phyloP scores from a whole-genome alignment of 441 rosid species.

The Sinapis alba region DNA sequence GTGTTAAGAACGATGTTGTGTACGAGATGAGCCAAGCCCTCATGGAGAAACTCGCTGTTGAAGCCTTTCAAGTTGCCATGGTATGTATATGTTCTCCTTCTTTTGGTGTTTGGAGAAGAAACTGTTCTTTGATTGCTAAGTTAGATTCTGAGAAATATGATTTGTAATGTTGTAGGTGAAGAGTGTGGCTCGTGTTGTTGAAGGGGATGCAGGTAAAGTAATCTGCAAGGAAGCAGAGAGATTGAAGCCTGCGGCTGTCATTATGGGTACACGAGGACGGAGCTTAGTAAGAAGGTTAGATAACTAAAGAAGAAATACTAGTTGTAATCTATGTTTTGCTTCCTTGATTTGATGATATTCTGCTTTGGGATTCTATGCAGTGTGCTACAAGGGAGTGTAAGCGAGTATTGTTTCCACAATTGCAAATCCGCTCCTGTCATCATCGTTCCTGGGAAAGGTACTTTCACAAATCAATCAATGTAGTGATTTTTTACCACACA shows the following conservation, averaged over 20 bases:
- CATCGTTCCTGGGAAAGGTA: conserved; percentile 88
- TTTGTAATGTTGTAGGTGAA: conserved; percentile 49
- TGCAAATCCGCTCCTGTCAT: conserved; percentile 82
- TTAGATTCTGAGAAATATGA: conserved; percentile 8
- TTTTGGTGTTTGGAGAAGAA: conserved; percentile 9
- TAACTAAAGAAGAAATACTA: not conserved
- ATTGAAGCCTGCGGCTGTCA: conserved; percentile 81
- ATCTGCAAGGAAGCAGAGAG: conserved; percentile 86
- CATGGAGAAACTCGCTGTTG: conserved; percentile 80
- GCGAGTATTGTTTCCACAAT: conserved; percentile 85
- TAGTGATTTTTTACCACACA: not conserved
- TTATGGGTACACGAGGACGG: conserved; percentile 88
- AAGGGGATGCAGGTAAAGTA: conserved; percentile 77
- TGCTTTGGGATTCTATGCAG: conserved; percentile 41
- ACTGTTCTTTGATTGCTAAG: conserved; percentile 29
- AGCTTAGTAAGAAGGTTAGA: conserved; percentile 73
- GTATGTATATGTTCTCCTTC: conserved; percentile 3
- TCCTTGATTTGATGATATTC: too few relatives aligned
- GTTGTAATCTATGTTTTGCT: not conserved
- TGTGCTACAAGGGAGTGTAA: conserved; percentile 78
- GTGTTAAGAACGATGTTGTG: conserved; percentile 62
- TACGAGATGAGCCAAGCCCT: conserved; percentile 62
- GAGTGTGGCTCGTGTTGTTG: conserved; percentile 67
- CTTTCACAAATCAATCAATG: conserved; percentile 3
- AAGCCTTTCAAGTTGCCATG: conserved; percentile 80